These are phyloP conservation scores for Diaporthe sp. DNA, from an alignment of 2,329 filamentous ascomycete species.

Conservation along the genomic window DNA sequence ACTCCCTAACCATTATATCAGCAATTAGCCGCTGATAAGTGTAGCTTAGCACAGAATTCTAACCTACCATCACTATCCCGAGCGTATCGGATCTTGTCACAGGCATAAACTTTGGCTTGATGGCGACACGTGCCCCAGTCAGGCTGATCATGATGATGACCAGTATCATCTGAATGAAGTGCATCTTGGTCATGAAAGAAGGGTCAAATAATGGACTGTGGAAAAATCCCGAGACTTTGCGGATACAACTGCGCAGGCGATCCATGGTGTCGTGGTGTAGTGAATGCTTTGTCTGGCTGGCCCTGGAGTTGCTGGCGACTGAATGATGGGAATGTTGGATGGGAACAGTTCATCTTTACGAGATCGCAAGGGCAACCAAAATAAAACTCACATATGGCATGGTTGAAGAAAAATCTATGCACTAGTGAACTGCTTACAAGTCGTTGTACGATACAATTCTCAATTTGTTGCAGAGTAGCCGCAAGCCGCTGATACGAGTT, in stretches of 20 bases:
- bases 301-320: neutral
- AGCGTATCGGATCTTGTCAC: slow-evolving; percentile 20
- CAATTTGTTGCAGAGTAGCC: no score
- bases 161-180: neutral
- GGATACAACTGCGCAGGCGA: neutral
- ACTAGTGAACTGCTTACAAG: neutral
- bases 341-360: neutral
- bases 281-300: neutral
- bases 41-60: rapidly evolving
- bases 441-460: neutral
- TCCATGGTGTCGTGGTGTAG: neutral
- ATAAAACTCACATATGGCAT: neutral
- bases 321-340: neutral
- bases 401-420: no score
- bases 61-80: neutral
- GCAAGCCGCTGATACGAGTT: neutral
- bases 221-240: neutral
- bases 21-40: neutral
- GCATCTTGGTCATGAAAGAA: neutral
- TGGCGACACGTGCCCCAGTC: neutral
- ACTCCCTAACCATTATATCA: neutral
- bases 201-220: neutral
- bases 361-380: neutral
- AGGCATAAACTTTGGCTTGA: neutral
- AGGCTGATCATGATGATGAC: neutral